Evolutionary conservation across 176 grass and related monocot species (phyloP).

Genomic region (Dactylis glomerata): DNA sequence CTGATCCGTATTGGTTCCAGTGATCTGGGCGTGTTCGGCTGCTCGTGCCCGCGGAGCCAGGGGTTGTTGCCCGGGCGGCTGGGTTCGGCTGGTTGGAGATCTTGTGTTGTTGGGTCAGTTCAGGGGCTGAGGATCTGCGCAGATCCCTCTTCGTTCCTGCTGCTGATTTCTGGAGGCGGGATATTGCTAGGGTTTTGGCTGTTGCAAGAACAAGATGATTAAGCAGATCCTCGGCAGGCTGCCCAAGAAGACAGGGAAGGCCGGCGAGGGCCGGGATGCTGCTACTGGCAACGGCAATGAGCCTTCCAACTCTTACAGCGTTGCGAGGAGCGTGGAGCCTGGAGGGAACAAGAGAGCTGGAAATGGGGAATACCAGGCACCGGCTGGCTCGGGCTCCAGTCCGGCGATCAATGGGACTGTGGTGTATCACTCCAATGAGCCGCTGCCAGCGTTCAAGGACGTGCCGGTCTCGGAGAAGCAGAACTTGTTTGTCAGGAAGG

Average conservation of each 20-base stretch:
- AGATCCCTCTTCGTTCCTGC: slow-evolving; percentile 24
- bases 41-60: not conserved
- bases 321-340: slow-evolving; percentile 50
- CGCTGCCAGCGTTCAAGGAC: slow-evolving; percentile 79
- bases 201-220: slow-evolving; percentile 61
- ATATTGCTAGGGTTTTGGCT: slow-evolving; percentile 30
- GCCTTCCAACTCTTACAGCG: slow-evolving; percentile 58
- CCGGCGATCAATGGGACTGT: slow-evolving; percentile 44
- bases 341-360: slow-evolving; percentile 44
- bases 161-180: slow-evolving; percentile 9
- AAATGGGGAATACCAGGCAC: slow-evolving; percentile 46
- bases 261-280: slow-evolving; percentile 58
- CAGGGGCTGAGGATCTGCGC: not conserved
- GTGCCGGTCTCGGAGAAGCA: slow-evolving; percentile 79
- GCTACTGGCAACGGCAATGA: slow-evolving; percentile 39
- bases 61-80: not conserved
- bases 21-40: slow-evolving; percentile 23
- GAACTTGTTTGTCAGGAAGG: slow-evolving; percentile 72
- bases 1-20: slow-evolving; percentile 29
- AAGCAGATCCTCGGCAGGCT: slow-evolving; percentile 89
- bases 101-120: slow-evolving; percentile 22
- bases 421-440: slow-evolving; percentile 57
- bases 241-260: slow-evolving; percentile 77
- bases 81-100: slow-evolving; percentile 27
- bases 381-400: slow-evolving; percentile 30